A percentile compares a stretch with the other conserved stretches of the same genome.
These are phyloP conservation scores for Coccomyxa sp. DNA, from an alignment of 139 green algal species.

Conservation along the genomic window DNA sequence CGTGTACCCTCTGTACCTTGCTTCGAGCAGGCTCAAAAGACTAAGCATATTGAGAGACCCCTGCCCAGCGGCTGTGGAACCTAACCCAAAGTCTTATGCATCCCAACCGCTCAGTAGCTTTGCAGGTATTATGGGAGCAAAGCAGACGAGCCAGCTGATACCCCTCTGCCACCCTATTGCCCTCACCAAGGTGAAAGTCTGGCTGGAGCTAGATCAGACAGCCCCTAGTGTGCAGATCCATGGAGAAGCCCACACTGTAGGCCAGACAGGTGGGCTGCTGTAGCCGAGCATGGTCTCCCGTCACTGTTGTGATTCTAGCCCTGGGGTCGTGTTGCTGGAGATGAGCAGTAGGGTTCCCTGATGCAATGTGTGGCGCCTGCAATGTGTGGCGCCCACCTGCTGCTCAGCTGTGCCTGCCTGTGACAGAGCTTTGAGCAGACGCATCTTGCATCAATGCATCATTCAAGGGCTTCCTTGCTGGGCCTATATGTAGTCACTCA, in stretches of 20 bases:
- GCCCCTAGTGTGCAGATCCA: constrained; percentile 48
- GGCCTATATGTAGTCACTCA: too few relatives aligned
- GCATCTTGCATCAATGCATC: too few relatives aligned
- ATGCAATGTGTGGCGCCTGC: too few relatives aligned
- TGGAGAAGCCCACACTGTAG: constrained; percentile 44
- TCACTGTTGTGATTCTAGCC: too few relatives aligned
- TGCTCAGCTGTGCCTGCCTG: too few relatives aligned
- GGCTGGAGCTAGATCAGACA: constrained; percentile 45
- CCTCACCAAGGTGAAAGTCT: constrained; percentile 64
- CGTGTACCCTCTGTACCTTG: not conserved
- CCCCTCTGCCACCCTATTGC: constrained; percentile 85
- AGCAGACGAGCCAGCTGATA: constrained; percentile 79
- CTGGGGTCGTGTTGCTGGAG: too few relatives aligned
- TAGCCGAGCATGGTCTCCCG: too few relatives aligned
- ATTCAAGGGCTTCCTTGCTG: too few relatives aligned
- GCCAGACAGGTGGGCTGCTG: too few relatives aligned
- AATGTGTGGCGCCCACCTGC: too few relatives aligned
- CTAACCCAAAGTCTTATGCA: not conserved
- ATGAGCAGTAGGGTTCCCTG: too few relatives aligned
- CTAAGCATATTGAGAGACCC: not conserved
- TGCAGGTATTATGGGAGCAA: constrained; percentile 87
- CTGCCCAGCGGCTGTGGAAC: not conserved
- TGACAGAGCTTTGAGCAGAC: too few relatives aligned
- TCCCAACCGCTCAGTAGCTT: not conserved
- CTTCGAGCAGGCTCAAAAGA: not conserved